Percentiles rank a stretch among this genome's conserved stretches.
phyloP scores from a whole-genome alignment of 164 flowering plant genomes.

The Umbilicus rupestris region DNA sequence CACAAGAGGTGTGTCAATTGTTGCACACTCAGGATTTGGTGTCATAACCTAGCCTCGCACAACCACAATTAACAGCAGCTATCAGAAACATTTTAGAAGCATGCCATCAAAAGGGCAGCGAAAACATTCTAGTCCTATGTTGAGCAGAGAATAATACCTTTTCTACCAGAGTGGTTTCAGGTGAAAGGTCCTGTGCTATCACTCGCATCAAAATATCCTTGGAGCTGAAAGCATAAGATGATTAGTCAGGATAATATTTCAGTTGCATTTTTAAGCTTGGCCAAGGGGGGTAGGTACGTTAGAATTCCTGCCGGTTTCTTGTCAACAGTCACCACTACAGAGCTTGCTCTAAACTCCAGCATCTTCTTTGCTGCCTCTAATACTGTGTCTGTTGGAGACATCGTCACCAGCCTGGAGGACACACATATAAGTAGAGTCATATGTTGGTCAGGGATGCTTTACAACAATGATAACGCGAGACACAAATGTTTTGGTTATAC shows the following conservation, averaged over 20 bases:
- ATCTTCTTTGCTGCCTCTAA: conserved; percentile 68
- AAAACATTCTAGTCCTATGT: no score
- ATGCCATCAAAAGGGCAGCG: not conserved
- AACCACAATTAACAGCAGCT: conserved; percentile 10
- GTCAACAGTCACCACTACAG: conserved; percentile 63
- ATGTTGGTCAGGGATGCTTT: not conserved
- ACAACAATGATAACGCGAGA: not conserved
- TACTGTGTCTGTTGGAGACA: conserved; percentile 76
- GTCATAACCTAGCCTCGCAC: conserved; percentile 71
- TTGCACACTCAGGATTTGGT: conserved; percentile 95
- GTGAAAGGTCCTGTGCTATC: conserved; percentile 74
- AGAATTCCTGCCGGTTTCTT: conserved; percentile 82
- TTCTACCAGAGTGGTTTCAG: conserved; percentile 70
- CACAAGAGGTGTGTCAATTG: conserved; percentile 89
- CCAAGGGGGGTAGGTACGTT: conserved; percentile 66
- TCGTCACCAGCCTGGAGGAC: conserved; percentile 60
- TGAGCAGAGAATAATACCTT: no score
- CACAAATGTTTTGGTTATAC: conserved; percentile 69
- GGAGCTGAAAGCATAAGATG: conserved; percentile 36
- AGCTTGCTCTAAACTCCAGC: conserved; percentile 60
- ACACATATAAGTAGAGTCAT: not conserved
- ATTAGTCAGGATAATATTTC: not conserved
- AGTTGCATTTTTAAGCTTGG: not conserved
- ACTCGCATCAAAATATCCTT: conserved; percentile 96
- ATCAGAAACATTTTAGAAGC: not conserved